These are phyloP conservation scores for Neopestalotiopsis sp. DNA, from an alignment of 2,329 filamentous ascomycete genomes.

Conservation along the genomic window DNA sequence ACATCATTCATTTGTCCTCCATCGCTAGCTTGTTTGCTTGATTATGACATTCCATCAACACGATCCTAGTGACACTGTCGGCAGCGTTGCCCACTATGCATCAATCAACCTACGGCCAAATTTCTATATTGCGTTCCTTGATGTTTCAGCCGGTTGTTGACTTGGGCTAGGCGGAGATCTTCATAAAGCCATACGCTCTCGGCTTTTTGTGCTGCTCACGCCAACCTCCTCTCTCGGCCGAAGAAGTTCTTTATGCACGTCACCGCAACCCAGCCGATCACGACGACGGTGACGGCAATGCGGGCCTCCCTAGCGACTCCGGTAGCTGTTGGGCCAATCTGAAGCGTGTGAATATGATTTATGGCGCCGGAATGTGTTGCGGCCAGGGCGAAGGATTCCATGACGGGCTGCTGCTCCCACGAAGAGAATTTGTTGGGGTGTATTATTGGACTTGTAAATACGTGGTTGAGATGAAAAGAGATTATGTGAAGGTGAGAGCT, in stretches of 20 bases:
- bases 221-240: neutral
- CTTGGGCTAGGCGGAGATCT: neutral
- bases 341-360: slow-evolving; percentile 39
- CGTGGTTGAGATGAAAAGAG: too few species aligned
- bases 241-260: slow-evolving; percentile 34
- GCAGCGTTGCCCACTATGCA: too few species aligned
- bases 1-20: too few species aligned
- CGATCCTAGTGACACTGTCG: too few species aligned
- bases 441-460: too few species aligned
- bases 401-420: slow-evolving; percentile 20
- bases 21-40: too few species aligned
- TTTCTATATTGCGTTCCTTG: too few species aligned
- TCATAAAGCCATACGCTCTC: neutral
- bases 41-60: too few species aligned
- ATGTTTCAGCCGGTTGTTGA: too few species aligned
- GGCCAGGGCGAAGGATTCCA: slow-evolving; percentile 42
- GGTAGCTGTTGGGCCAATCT: slow-evolving; percentile 33
- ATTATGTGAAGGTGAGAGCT: too few species aligned
- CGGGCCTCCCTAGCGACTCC: slow-evolving; percentile 37
- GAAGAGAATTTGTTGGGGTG: neutral
- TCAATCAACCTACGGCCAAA: too few species aligned
- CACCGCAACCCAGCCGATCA: slow-evolving; percentile 40
- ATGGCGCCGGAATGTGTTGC: slow-evolving; percentile 41
- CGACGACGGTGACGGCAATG: slow-evolving; percentile 34
- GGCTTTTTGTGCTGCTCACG: neutral